These are phyloP conservation scores for Lactifluus hygrophoroides DNA, from an alignment of 768 basidiomycete species.

Conservation along the genomic window DNA sequence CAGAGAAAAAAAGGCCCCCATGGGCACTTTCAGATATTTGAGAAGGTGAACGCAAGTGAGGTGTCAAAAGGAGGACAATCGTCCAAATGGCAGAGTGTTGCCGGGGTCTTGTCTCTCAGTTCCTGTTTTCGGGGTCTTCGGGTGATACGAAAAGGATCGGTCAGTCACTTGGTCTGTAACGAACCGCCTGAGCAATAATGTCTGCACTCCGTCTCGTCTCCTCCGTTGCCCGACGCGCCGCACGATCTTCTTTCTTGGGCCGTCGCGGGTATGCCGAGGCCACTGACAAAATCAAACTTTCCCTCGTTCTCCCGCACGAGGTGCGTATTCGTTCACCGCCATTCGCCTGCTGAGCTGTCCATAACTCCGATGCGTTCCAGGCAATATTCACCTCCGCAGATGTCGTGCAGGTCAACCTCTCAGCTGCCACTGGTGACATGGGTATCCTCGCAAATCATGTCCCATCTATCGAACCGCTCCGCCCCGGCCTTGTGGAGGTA, in stretches of 20 bases:
- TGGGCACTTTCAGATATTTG: too few relatives aligned
- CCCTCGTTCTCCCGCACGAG: conserved; percentile 91
- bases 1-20: too few relatives aligned
- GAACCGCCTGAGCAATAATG: conserved; percentile 37
- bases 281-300: conserved; percentile 84
- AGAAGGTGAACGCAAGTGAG: too few relatives aligned
- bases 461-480: conserved; percentile 90
- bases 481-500: conserved; percentile 91
- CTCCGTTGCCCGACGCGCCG: conserved; percentile 52
- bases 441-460: conserved; percentile 99
- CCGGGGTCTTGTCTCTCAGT: background rate
- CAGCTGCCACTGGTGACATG: conserved; percentile 95
- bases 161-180: background rate
- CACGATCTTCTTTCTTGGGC: conserved; percentile 41
- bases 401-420: conserved; percentile 92
- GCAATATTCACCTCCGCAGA: conserved; percentile 85
- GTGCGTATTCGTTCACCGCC: conserved; percentile 37
- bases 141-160: too few relatives aligned
- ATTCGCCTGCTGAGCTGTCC: conserved; percentile 2
- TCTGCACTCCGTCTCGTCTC: conserved; percentile 66
- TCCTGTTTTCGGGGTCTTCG: background rate
- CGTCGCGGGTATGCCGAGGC: conserved; percentile 90
- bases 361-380: conserved; percentile 34
- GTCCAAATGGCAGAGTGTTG: too few relatives aligned
- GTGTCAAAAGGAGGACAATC: too few relatives aligned